Base-by-base conservation (phyloP, 2,329 filamentous ascomycete species). In the Arthrobotrys iridis region DNA sequence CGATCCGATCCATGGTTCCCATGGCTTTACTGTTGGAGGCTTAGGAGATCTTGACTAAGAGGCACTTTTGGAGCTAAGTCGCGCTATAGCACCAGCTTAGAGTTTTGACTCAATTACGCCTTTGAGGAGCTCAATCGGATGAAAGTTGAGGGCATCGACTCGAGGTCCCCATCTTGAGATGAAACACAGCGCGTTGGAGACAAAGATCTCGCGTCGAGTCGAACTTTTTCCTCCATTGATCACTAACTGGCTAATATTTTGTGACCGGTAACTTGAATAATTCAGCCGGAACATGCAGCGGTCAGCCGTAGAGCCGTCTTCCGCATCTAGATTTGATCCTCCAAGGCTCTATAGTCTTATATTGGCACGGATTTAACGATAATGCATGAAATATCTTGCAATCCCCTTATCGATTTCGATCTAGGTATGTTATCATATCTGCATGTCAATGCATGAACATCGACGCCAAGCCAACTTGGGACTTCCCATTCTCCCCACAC, bases 1-100 rank as follows among this genome's bases (percentile, higher is more conserved):
- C 55, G 66, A 70, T 59, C 66, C 66, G 66, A 70, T 70, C 66
- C 66, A 62, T 46, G 66, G 63, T 70, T 40, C 28, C 35, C 33
- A 40, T 7, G 20, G 35, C 20, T 35, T 22, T 15, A 5, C 20
- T 40, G 41, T 62, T 46, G 41, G 48, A 57, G 33, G 20, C 15
- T 46, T 52, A 28, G 33, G 28, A 62, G 28, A 48, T 30, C 30
- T n/a, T 26, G 22, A 13, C 60, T 20, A 55, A 20, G 15, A 20
- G 50, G 50, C 37, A 55, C 50, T 37, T 55, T 6, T 1, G 15
- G 8, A 20, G 5, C 10, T 30, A 40, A 63, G 35, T 30, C 22
- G 30, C 20, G 20, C 26, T 48, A 48, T n/a, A 37, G 50, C 18
- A 37, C 37, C n/a, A 24, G 13, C 26, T 55, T 55, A 55, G 24